Percentiles rank a stretch among this genome's conserved stretches.
phyloP scores from a whole-genome alignment of 371 early-diverging fungal genomes.

The Choanephora cucurbitarum region DNA sequence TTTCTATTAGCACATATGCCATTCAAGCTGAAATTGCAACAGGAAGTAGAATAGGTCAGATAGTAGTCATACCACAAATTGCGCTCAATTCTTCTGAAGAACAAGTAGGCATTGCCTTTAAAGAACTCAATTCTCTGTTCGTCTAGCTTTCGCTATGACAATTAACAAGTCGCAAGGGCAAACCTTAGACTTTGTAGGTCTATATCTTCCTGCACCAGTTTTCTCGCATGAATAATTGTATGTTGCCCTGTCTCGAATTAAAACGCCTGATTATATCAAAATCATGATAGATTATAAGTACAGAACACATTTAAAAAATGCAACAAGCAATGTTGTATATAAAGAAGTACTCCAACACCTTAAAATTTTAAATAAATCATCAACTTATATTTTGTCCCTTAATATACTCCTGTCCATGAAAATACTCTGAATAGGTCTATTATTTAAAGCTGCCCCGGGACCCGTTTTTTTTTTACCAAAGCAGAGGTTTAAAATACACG shows the following conservation, averaged over 20 bases:
- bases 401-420: no score
- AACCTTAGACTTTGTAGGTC: conserved; percentile 18
- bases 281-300: background rate
- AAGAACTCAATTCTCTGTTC: no score
- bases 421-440: no score
- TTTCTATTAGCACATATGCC: background rate
- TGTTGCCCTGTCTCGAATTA: no score
- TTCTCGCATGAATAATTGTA: conserved; percentile 8
- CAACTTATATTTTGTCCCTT: no score
- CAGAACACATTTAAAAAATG: no score
- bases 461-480: no score
- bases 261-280: background rate
- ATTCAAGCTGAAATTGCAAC: conserved; percentile 2
- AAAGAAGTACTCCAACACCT: no score
- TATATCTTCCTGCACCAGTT: conserved; percentile 22
- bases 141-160: conserved; percentile 30
- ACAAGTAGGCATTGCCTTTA: background rate
- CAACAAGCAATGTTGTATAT: no score
- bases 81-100: background rate
- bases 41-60: background rate
- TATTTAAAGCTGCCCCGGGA: no score
- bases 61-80: background rate
- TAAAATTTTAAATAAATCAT: no score
- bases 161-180: conserved; percentile 39
- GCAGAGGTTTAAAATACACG: no score